Percentiles rank a stretch among this genome's conserved stretches.
These are phyloP conservation scores for Colletotrichum zoysiae DNA, from an alignment of 2,329 filamentous ascomycete species.

Conservation along the genomic window DNA sequence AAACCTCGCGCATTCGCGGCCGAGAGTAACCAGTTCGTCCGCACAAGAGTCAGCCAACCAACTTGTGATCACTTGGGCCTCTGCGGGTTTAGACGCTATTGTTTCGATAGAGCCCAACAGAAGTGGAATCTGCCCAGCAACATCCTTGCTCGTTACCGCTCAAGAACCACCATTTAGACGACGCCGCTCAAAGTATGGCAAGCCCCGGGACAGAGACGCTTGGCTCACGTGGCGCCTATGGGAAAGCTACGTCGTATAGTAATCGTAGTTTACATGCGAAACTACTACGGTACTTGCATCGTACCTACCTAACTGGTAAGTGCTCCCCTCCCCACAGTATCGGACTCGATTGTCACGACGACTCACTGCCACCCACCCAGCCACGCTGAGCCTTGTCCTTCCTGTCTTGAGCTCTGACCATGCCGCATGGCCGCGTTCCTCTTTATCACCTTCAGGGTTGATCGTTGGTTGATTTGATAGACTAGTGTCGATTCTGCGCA, in stretches of 20 bases:
- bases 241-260: no score
- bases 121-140: constrained; percentile 34
- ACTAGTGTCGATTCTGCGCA: constrained; percentile 4
- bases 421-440: constrained; percentile 1
- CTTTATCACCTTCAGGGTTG: background rate
- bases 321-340: constrained; percentile 26
- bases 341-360: constrained; percentile 15
- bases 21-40: constrained; percentile 14
- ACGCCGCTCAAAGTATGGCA: constrained; percentile 27
- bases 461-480: background rate
- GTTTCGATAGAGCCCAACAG: constrained; percentile 34
- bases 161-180: constrained; percentile 15
- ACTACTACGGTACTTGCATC: no score
- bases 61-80: constrained; percentile 3
- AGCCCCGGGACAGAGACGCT: constrained; percentile 28
- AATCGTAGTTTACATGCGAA: no score
- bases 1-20: background rate
- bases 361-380: background rate
- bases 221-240: constrained; percentile 39
- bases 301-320: background rate
- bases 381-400: background rate
- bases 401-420: background rate
- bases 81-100: constrained; percentile 21
- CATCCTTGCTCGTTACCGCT: constrained; percentile 21
- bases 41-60: constrained; percentile 19